Percentiles rank a stretch among this genome's conserved stretches.
Conservation (phyloP, 2,329 filamentous ascomycete species). For the Stenocarpella maydis region DNA sequence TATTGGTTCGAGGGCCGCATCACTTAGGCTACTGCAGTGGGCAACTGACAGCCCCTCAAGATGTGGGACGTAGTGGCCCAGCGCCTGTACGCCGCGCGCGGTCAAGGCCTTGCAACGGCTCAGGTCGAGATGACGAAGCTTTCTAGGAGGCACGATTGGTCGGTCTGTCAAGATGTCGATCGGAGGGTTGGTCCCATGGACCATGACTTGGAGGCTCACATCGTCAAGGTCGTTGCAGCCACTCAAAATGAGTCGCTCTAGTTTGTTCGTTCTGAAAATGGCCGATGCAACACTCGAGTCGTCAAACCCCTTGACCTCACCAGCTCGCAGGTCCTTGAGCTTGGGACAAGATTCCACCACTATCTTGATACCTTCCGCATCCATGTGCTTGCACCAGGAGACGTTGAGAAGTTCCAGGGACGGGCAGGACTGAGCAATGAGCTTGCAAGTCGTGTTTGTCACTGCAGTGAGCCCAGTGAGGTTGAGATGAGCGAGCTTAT, state of each 20-base stretch:
- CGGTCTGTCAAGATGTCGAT: constrained; percentile 82
- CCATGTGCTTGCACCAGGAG: constrained; percentile 90
- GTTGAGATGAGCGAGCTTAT: constrained; percentile 82
- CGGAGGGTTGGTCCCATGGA: constrained; percentile 79
- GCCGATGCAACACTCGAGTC: constrained; percentile 74
- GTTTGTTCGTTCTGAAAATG: constrained; percentile 80
- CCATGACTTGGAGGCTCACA: constrained; percentile 73
- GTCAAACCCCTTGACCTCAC: constrained; percentile 83
- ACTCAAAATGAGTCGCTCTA: constrained; percentile 83
- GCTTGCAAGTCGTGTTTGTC: constrained; percentile 85
- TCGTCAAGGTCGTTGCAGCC: constrained; percentile 84
- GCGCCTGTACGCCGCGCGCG: constrained; percentile 71
- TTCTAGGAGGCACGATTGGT: constrained; percentile 79
- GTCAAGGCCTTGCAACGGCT: constrained; percentile 81
- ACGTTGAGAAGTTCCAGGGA: constrained; percentile 87
- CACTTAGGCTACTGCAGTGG: constrained; percentile 77
- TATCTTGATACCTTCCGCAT: constrained; percentile 76
- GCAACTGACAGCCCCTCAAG: constrained; percentile 86
- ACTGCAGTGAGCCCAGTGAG: constrained; percentile 82
- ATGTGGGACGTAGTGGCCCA: constrained; percentile 79
- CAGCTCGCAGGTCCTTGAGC: constrained; percentile 81
- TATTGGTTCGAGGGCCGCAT: constrained; percentile 75
- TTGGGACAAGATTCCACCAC: constrained; percentile 77
- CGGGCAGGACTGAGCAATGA: constrained; percentile 82
- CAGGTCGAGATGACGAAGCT: constrained; percentile 84